Evolutionary conservation across 495 filamentous ascomycete species (phyloP), one percentile per base, ranked within the genome.

Genomic region (Lophium mytilinum): DNA sequence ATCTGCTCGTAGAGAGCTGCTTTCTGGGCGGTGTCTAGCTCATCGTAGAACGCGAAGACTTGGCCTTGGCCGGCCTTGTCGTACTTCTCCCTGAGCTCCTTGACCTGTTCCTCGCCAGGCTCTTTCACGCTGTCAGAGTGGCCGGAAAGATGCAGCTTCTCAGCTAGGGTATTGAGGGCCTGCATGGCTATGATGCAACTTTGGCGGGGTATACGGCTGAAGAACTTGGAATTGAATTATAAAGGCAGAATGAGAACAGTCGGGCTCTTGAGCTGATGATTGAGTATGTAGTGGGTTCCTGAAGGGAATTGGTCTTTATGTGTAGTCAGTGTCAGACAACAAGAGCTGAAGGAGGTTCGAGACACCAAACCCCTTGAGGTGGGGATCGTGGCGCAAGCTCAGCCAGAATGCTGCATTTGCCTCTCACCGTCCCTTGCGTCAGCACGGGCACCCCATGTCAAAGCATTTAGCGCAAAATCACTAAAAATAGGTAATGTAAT

Each of bases 31-130:
- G 74, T 71, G 50, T 73, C 75, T 49, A 99, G 82, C 54, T 84
- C 78, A 60, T 97, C 88, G 74, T 83, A 92, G 73, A 96, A 97
- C 17, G 86, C 77, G 68, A 97, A 89, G 40, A 99, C 89, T 42
- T 99, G 93, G 37, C 83, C 87, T 74, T 99, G 93, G 17, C 78
- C 80, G 50, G 88, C 89, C 42, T 82, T 75, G 43, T 79, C 78
- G 73, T 95, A 99, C 66, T 87, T 87, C 54, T 84, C 73, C 71
- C 80, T 80, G 19, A 99, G 82, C 62, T 83, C 73, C 48, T 89
- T 76, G 60, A 94, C 72, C 66, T 95, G 81, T 61, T 86, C 80
- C 35, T 80, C 68, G 7, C 84, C 82, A 52, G 91, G 92, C 66
- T 88, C 82, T 61, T 80, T 76, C 57, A 77, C 77, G 35, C 76